Evolutionary conservation across 2,329 filamentous ascomycete genomes (phyloP), one percentile per base, ranked within the genome.

Genomic region (Mollisiaceae sp.): DNA sequence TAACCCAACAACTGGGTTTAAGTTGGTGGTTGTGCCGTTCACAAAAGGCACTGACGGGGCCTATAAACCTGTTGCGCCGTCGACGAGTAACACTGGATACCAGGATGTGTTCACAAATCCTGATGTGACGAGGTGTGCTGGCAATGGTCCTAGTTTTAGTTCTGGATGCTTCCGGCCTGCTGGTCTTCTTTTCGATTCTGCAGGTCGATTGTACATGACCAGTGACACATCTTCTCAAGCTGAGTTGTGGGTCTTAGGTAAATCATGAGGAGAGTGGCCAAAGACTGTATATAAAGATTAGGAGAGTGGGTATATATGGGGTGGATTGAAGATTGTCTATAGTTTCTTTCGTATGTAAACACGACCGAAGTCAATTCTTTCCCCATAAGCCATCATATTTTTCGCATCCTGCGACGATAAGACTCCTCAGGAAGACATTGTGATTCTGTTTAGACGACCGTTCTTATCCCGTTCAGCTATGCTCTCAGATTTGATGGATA

Each of bases 91-190:
- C 6, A 52, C 39, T 22, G 64, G 59, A 24, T 65, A 65, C 55
- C 27, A 27, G 2, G 64, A 69, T 59, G 45, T 69, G 22, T 52
- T 69, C 6, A 65, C 41, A 50, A 69, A 69, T 59, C 62, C 67
- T 8, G 63, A 70, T 59, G 66, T 70, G n/a, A 62, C 68, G 36
- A 67, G 45, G 24, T 70, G 66, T 62, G 59, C 66, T 20, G 68
- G 68, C 2, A 65, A 70, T 62, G 66, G 68, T 4, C 68, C 68
- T 9, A 64, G 63, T 32, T 55, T 60, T 9, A 68, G 68, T 38
- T 65, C 62, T 3, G 66, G 68, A 12, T 70, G 68, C 54, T 70
- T 70, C 24, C 57, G 68, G 50, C 68, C 68, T 3, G 68, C 68
- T 4, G 68, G 66, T 8, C 59, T 70, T 18, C 35, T 55, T 4